These are phyloP conservation scores for Skeletonema marinoi DNA, from an alignment of 108 stramenopile genomes.

Conservation along the genomic window DNA sequence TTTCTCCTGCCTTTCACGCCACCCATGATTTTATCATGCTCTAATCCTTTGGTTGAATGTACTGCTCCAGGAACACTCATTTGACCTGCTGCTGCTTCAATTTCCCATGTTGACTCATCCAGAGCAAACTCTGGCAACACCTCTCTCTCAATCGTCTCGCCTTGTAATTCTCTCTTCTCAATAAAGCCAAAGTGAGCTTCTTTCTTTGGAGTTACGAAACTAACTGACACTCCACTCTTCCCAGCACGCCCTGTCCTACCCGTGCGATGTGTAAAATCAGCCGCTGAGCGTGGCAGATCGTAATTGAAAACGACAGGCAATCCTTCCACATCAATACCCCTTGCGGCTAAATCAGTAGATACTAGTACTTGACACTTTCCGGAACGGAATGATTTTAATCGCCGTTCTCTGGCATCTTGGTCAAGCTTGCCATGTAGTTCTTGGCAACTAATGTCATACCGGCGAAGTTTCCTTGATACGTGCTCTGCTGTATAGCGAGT, in stretches of 20 bases:
- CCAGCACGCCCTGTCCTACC: constrained; percentile 98
- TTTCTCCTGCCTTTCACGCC: constrained; percentile 77
- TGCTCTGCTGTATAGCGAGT: constrained; percentile 88
- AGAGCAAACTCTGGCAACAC: constrained; percentile 59
- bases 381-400: constrained; percentile 77
- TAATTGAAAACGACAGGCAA: constrained; percentile 89
- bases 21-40: constrained; percentile 80
- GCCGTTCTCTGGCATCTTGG: constrained; percentile 85
- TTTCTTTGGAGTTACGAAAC: constrained; percentile 82
- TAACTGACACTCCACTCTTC: constrained; percentile 80
- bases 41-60: constrained; percentile 66
- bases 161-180: constrained; percentile 60
- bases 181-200: constrained; percentile 76
- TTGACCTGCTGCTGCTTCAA: constrained; percentile 31
- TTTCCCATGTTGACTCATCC: constrained; percentile 64
- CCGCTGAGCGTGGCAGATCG: constrained; percentile 86
- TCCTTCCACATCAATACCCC: constrained; percentile 93
- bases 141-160: constrained; percentile 53
- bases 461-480: constrained; percentile 72
- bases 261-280: constrained; percentile 93
- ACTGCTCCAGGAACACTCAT: constrained; percentile 52
- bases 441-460: constrained; percentile 70
- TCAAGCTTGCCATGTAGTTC: constrained; percentile 96
- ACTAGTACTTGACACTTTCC: constrained; percentile 85
- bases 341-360: constrained; percentile 95